Conservation (phyloP, 1,284 basidiomycete species). For the Athelia psychrophila region DNA sequence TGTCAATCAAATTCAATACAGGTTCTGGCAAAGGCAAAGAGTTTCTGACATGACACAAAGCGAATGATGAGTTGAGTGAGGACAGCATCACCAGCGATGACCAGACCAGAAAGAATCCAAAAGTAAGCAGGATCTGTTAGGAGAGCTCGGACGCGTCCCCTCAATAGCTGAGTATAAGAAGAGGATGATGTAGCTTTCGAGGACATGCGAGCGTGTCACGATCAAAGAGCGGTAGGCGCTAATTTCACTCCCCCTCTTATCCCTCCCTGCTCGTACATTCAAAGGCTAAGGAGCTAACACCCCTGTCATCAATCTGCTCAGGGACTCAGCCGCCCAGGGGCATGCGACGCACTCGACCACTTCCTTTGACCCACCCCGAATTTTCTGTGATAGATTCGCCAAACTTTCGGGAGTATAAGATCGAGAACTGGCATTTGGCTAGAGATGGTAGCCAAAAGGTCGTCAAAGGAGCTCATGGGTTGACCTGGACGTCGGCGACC, state of each 20-base stretch:
- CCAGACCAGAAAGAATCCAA: slow-evolving; percentile 57
- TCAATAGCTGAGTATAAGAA: slow-evolving; percentile 4
- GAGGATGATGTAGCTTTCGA: neutral
- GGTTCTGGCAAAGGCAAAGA: slow-evolving; percentile 5
- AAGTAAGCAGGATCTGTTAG: slow-evolving; percentile 64
- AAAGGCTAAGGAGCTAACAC: no score
- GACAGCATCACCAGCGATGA: slow-evolving; percentile 69
- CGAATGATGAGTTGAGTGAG: slow-evolving; percentile 78
- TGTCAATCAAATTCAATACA: slow-evolving; percentile 31
- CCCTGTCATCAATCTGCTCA: no score
- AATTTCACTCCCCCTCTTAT: slow-evolving; percentile 38
- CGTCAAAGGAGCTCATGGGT: slow-evolving; percentile 24
- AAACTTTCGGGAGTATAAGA: slow-evolving; percentile 50
- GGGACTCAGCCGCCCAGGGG: neutral
- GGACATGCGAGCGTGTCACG: neutral
- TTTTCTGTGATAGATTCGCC: slow-evolving; percentile 43
- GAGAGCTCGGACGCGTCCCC: slow-evolving; percentile 28
- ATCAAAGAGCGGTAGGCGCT: slow-evolving; percentile 8
- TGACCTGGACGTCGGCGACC: slow-evolving; percentile 35
- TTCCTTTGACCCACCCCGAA: slow-evolving; percentile 50
- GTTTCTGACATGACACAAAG: slow-evolving; percentile 74
- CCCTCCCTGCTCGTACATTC: no score
- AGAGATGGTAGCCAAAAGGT: slow-evolving; percentile 36
- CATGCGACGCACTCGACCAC: slow-evolving; percentile 45
- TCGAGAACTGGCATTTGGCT: slow-evolving; percentile 45